phyloP scores from a whole-genome alignment of 2,329 filamentous ascomycete species.

The Sporothrix protearum region DNA sequence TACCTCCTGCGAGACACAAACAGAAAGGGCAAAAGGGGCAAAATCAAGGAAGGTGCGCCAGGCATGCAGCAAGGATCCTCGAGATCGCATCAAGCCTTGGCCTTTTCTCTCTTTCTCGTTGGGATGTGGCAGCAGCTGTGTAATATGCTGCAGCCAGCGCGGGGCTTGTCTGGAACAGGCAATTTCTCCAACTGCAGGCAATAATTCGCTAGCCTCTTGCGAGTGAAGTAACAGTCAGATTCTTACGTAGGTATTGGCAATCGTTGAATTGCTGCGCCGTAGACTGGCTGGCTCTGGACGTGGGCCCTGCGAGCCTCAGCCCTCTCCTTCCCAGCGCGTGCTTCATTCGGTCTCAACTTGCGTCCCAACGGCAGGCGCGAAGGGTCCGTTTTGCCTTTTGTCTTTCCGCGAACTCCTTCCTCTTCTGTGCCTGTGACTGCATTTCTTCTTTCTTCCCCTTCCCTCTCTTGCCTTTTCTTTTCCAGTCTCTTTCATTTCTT shows the following conservation, averaged over 20 bases:
- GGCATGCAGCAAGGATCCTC: background rate
- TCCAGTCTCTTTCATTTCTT: background rate
- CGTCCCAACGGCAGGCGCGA: slow-evolving; percentile 15
- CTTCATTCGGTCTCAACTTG: background rate
- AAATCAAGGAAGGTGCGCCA: background rate
- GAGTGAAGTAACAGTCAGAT: background rate
- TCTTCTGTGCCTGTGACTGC: background rate
- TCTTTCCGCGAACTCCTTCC: background rate
- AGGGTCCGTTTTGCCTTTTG: background rate
- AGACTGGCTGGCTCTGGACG: background rate
- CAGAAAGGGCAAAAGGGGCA: no score
- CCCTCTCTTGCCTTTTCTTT: background rate
- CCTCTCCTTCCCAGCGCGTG: slow-evolving; percentile 9
- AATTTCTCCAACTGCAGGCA: slow-evolving; percentile 14
- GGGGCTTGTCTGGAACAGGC: slow-evolving; percentile 19
- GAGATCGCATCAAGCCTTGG: background rate
- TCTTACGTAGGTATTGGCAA: background rate
- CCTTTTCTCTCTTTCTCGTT: background rate
- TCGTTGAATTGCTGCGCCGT: slow-evolving; percentile 10
- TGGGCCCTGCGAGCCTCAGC: background rate
- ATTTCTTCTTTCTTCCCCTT: background rate
- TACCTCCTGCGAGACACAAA: background rate
- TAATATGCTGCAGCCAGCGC: background rate
- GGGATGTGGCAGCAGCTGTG: background rate
- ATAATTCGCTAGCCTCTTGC: slow-evolving; percentile 13